Conservation (phyloP, 495 filamentous ascomycete species). For the Xylaria intraflava region DNA sequence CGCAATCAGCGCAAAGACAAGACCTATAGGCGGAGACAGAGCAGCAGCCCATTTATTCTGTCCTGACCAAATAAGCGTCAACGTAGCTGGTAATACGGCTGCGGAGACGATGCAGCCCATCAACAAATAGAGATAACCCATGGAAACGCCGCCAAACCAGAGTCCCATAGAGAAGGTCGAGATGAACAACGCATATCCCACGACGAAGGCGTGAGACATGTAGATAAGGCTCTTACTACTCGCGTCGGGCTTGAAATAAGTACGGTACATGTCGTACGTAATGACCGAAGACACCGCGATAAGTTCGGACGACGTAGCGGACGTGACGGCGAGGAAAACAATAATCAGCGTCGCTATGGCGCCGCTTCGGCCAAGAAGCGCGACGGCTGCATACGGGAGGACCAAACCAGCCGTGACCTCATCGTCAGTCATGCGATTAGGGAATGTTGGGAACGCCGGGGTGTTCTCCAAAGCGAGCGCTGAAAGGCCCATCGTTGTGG, state of each 20-base stretch:
- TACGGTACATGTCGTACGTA: slow-evolving; percentile 88
- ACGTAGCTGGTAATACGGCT: slow-evolving; percentile 74
- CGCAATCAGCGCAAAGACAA: slow-evolving; percentile 68
- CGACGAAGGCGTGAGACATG: slow-evolving; percentile 71
- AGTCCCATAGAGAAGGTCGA: slow-evolving; percentile 78
- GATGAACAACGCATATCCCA: slow-evolving; percentile 75
- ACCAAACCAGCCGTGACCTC: slow-evolving; percentile 86
- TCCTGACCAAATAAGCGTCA: slow-evolving; percentile 74
- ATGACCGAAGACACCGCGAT: slow-evolving; percentile 91
- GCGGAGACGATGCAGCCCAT: slow-evolving; percentile 90
- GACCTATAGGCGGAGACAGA: slow-evolving; percentile 68
- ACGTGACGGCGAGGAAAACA: slow-evolving; percentile 95
- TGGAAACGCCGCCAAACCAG: slow-evolving; percentile 54
- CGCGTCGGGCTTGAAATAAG: slow-evolving; percentile 55
- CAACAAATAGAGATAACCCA: slow-evolving; percentile 64
- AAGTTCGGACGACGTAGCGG: slow-evolving; percentile 79
- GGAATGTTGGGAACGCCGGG: slow-evolving; percentile 66
- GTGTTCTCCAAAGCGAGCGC: slow-evolving; percentile 75
- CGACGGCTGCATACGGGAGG: slow-evolving; percentile 80
- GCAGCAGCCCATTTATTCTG: slow-evolving; percentile 78
- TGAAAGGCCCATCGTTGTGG: slow-evolving; percentile 90
- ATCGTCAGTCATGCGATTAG: slow-evolving; percentile 59
- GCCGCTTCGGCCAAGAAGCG: slow-evolving; percentile 82
- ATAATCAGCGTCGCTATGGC: slow-evolving; percentile 78
- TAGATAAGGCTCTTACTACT: slow-evolving; percentile 77